These are phyloP conservation scores for Plasmodium knowlesi DNA, from an alignment of 169 alveolate genomes.

Conservation along the genomic window DNA sequence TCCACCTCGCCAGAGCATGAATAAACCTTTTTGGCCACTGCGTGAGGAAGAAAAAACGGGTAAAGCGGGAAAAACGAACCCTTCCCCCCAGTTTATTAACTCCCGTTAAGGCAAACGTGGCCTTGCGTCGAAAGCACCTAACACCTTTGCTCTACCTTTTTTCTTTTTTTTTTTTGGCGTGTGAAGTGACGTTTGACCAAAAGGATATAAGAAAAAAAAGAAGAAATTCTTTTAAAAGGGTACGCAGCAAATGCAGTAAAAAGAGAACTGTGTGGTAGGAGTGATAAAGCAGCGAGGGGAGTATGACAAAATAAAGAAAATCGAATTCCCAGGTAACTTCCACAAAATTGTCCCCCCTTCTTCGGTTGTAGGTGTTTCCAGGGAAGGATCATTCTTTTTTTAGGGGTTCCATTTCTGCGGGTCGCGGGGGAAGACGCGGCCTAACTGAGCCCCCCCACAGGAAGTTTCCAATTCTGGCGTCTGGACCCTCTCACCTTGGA, in stretches of 20 bases:
- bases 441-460: background rate
- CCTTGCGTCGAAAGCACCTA: background rate
- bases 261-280: background rate
- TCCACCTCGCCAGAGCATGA: background rate
- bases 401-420: background rate
- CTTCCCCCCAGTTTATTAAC: background rate
- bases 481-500: background rate
- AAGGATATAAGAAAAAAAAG: background rate
- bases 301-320: background rate
- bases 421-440: background rate
- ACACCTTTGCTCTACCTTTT: background rate
- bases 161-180: background rate
- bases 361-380: background rate
- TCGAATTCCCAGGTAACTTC: background rate
- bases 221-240: background rate
- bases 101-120: background rate
- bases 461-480: background rate
- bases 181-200: background rate
- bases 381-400: background rate
- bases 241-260: background rate
- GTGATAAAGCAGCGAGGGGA: background rate
- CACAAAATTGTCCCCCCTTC: background rate
- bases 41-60: background rate
- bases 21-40: background rate
- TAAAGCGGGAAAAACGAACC: background rate